Conservation (phyloP, 768 basidiomycete species). For the Psilocybe tampanensis region DNA sequence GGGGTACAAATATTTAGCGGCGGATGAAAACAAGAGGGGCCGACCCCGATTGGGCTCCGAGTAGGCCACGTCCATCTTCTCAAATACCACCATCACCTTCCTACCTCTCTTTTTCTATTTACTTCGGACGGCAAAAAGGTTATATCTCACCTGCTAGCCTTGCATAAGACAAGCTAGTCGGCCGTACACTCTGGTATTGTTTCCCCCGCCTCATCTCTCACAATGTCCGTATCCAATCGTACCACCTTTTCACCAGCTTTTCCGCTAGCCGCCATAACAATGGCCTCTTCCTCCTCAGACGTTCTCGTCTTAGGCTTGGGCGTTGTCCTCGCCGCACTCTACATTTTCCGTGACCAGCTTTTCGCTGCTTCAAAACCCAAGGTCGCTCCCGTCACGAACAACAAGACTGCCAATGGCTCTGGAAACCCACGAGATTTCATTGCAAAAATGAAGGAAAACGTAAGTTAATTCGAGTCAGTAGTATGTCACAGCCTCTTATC, state of each 20-base stretch:
- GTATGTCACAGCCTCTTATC: conserved; percentile 11
- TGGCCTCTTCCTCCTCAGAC: conserved; percentile 70
- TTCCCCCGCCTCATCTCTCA: conserved; percentile 18
- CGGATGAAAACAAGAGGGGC: conserved; percentile 7
- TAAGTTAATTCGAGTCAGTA: conserved; percentile 45
- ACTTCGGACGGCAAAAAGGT: conserved; percentile 9
- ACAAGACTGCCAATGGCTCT: conserved; percentile 61
- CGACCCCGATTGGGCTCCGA: conserved; percentile 14
- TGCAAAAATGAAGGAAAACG: conserved; percentile 90
- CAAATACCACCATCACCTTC: conserved; percentile 24
- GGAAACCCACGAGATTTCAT: conserved; percentile 95
- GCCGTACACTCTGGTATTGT: conserved; percentile 28
- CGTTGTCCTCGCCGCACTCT: conserved; percentile 72
- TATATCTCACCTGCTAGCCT: conserved; percentile 14
- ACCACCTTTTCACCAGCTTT: conserved; percentile 42
- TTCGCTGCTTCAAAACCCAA: conserved; percentile 72
- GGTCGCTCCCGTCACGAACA: conserved; percentile 41
- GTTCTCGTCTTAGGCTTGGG: conserved; percentile 72
- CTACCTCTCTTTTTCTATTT: conserved; percentile 19
- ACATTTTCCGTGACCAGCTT: conserved; percentile 83
- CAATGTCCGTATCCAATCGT: conserved; percentile 37
- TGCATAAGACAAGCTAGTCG: conserved; percentile 24
- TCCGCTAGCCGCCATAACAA: conserved; percentile 46
- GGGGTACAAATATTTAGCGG: conserved; percentile 22
- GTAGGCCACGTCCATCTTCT: conserved; percentile 28